Percentiles rank a stretch among this genome's conserved stretches.
phyloP scores from a whole-genome alignment of 2,329 filamentous ascomycete species.

The Emmonsiellopsis sp. region DNA sequence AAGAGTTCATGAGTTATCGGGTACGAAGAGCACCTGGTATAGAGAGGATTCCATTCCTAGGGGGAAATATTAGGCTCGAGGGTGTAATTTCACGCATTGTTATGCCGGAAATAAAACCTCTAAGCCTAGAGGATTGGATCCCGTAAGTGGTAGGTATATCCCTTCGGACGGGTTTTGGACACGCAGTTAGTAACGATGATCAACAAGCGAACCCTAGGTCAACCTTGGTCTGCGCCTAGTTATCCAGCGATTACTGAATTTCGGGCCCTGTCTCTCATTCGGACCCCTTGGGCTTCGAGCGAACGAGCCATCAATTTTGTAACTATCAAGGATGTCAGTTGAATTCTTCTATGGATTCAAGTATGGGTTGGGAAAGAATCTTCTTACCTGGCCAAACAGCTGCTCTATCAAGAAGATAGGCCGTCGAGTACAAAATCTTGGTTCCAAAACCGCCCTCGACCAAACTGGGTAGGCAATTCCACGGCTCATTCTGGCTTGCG shows the following conservation, averaged over 20 bases:
- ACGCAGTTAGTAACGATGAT: not conserved
- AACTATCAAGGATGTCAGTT: constrained; percentile 36
- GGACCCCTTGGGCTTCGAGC: constrained; percentile 53
- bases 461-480: constrained; percentile 47
- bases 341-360: constrained; percentile 3
- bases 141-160: no score
- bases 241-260: constrained; percentile 13
- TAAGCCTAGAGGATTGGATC: no score
- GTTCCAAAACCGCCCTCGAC: constrained; percentile 68
- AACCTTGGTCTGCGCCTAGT: not conserved
- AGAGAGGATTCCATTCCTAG: no score
- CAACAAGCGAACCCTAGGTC: not conserved
- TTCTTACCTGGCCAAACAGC: constrained; percentile 82
- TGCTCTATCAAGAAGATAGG: constrained; percentile 78
- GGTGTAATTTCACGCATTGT: no score
- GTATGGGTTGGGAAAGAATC: not conserved
- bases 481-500: constrained; percentile 24
- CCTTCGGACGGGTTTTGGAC: no score
- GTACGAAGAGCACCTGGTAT: no score
- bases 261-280: constrained; percentile 51
- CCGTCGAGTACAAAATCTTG: constrained; percentile 74
- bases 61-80: no score
- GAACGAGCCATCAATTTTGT: constrained; percentile 61
- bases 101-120: no score
- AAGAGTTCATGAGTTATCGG: no score